A percentile compares a stretch with the other conserved stretches of the same genome.
phyloP scores from a whole-genome alignment of 2,329 filamentous ascomycete genomes.

The Metarhizium humberi region DNA sequence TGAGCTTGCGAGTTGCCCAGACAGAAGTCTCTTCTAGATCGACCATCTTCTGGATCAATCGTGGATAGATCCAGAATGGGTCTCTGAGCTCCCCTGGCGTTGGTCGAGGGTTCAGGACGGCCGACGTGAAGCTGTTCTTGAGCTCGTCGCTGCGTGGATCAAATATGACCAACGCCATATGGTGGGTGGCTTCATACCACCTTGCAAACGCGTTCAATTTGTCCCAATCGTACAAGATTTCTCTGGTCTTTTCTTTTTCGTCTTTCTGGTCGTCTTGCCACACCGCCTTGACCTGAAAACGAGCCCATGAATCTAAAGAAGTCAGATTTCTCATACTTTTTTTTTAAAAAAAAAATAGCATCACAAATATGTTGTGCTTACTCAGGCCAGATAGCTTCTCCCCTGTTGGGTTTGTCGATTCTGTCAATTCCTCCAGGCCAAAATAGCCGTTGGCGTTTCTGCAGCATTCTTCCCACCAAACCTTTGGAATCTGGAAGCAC shows the following conservation, averaged over 20 bases:
- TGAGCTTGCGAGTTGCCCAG: constrained; percentile 27
- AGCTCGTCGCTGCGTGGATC: constrained; percentile 11
- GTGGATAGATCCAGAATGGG: constrained; percentile 28
- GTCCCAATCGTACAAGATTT: constrained; percentile 22
- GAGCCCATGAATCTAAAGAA: constrained; percentile 1
- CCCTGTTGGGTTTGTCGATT: neutral
- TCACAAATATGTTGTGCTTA: neutral
- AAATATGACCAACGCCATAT: constrained; percentile 22
- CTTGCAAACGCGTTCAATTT: constrained; percentile 24
- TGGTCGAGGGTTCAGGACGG: neutral
- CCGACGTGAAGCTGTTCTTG: neutral
- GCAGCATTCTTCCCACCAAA: constrained; percentile 6
- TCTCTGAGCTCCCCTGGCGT: constrained; percentile 8
- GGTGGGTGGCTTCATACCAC: constrained; percentile 12
- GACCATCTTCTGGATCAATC: constrained; percentile 20
- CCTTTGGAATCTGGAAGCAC: constrained; percentile 1
- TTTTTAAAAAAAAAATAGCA: neutral
- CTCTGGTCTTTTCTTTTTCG: too few species aligned
- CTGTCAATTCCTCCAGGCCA: constrained; percentile 7
- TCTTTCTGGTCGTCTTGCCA: neutral
- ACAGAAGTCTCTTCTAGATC: constrained; percentile 24
- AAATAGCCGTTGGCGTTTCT: constrained; percentile 9
- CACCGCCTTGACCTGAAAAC: constrained; percentile 2
- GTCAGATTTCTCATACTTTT: neutral
- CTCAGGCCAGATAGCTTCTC: neutral